A percentile compares a stretch with the other conserved stretches of the same genome.
Evolutionary conservation across 140 eudicot species (phyloP).

Genomic region (Artemisia princeps): DNA sequence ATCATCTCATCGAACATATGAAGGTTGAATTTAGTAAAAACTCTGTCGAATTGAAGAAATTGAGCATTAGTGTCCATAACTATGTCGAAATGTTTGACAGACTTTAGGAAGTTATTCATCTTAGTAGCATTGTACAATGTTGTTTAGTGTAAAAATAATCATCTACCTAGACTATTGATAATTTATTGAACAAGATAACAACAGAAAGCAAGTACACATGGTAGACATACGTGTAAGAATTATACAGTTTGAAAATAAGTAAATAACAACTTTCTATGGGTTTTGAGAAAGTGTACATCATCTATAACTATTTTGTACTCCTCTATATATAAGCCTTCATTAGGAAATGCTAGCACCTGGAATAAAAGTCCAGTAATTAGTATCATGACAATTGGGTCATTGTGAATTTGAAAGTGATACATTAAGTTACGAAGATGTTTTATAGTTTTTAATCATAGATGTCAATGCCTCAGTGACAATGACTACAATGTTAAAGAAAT

Average conservation of each 20-base stretch:
- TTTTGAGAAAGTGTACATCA: not conserved
- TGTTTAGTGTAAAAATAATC: too few relatives aligned
- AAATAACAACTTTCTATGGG: not conserved
- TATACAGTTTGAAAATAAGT: not conserved
- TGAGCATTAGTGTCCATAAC: too few relatives aligned
- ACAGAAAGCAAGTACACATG: not conserved
- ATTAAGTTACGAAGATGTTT: not conserved
- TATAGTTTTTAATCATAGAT: too few relatives aligned
- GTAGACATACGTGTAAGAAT: not conserved
- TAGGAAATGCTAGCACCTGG: not conserved
- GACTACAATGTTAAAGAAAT: not conserved
- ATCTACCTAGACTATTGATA: not conserved
- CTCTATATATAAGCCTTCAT: not conserved
- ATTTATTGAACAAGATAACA: not conserved
- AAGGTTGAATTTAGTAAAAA: too few relatives aligned
- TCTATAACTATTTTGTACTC: not conserved
- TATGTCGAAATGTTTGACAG: too few relatives aligned
- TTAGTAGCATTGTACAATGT: too few relatives aligned
- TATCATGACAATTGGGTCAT: not conserved
- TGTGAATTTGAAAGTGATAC: not conserved
- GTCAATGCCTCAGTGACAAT: too few relatives aligned
- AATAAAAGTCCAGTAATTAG: not conserved
- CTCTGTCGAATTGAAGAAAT: too few relatives aligned
- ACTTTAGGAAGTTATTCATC: too few relatives aligned
- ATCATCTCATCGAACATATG: too few relatives aligned